phyloP scores from a whole-genome alignment of 768 basidiomycete genomes.

The Amanita subjunquillea region DNA sequence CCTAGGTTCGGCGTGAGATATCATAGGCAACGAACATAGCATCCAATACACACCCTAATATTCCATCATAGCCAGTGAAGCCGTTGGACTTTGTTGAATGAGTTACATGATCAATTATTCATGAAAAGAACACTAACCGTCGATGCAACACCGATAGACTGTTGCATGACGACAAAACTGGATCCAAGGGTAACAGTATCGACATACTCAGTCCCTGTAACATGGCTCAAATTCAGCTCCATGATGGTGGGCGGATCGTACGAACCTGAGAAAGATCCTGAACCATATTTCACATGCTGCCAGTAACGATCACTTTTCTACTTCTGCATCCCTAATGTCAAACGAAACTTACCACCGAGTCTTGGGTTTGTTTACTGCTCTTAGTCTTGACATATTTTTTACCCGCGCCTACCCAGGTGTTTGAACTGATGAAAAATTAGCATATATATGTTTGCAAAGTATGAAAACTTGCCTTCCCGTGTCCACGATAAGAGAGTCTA shows the following conservation, averaged over 20 bases:
- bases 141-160: constrained; percentile 59
- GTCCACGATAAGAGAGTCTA: not conserved
- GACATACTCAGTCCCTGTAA: constrained; percentile 31
- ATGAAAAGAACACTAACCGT: constrained; percentile 8
- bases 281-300: constrained; percentile 48
- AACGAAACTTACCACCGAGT: constrained; percentile 32
- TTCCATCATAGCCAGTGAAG: constrained; percentile 47
- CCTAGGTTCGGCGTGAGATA: constrained; percentile 17
- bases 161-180: constrained; percentile 32
- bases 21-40: no score
- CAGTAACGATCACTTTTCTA: not conserved
- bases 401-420: no score
- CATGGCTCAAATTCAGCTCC: not conserved
- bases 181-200: constrained; percentile 45
- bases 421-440: no score
- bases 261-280: constrained; percentile 48
- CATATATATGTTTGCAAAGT: no score
- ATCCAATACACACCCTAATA: constrained; percentile 38
- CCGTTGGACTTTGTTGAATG: constrained; percentile 20
- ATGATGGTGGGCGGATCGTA: not conserved
- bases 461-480: no score
- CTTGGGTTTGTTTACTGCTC: constrained; percentile 34
- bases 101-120: not conserved
- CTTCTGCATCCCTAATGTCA: not conserved
- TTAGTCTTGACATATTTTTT: constrained; percentile 23